Base-by-base conservation (phyloP, 2,329 filamentous ascomycete species). In the Pestalotiopsis sp. region DNA sequence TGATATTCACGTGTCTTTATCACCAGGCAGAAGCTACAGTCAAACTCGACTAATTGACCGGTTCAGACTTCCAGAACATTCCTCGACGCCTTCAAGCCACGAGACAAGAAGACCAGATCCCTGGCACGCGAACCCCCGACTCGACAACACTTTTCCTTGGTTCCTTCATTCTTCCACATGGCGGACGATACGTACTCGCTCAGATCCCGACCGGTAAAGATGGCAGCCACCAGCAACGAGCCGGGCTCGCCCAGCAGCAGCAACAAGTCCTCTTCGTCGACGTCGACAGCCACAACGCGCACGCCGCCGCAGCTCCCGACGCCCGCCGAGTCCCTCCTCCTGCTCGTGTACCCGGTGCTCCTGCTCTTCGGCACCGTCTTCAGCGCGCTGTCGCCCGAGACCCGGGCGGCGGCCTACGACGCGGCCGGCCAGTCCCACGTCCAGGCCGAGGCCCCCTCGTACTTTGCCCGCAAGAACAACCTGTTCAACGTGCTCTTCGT, bases 391-490 rank as follows among this genome's bases (percentile, higher is more conserved):
- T 95, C 94, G 20, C 94, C 94, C 1, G 83, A 89, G 70, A 90
- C 90, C 12, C 90, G 89, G 76, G 82, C 84, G 61, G 85, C 88
- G 1, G 85, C 88, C 3, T 94, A 94, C 84, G 88, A 90, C 72
- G 79, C 84, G 2, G 76, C 82, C 56, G 80, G 86, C 27, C 92
- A 94, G 77, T 87, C 91, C 13, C 91, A 93, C 80, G 80, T 84
- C 3, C 85, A 84, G 61, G 81, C 79, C n/a, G 77, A 80, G 56
- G 88, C 91, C 65, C 93, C 93, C 2, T 91, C 87, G 78, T 99
- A 98, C 84, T 99, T 99, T 79, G 95, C 96, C 61, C 92, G 92
- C 75, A 99, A 99, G 82, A 87, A 90, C 79, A 99, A 99, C 82
- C 75, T 98, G 66, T 92, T 98, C 87, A 99, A 99, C 78, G 81